Percentiles rank a stretch among this genome's conserved stretches.
Evolutionary conservation across 106 monocot species (phyloP).

Genomic region (Posidonia australis): DNA sequence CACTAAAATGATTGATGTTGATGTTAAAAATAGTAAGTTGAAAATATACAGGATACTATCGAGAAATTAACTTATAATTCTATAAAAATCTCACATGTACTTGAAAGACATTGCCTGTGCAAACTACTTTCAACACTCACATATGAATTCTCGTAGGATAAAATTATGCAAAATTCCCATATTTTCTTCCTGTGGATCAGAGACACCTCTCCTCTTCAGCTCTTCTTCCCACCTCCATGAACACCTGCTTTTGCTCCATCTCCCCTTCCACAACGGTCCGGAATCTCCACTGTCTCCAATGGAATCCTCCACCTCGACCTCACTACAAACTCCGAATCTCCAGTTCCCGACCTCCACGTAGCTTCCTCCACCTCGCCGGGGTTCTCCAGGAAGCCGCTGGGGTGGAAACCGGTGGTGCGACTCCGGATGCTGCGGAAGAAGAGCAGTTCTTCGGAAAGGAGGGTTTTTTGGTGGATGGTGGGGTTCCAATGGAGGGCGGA

Average conservation of each 20-base stretch:
- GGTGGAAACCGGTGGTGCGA: background rate
- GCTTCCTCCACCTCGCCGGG: background rate
- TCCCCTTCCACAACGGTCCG: background rate
- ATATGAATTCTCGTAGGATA: no score
- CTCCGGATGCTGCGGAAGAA: background rate
- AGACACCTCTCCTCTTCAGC: no score
- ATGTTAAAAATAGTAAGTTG: no score
- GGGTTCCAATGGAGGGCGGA: background rate
- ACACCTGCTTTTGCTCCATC: background rate
- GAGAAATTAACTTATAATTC: no score
- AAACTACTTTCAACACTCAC: no score
- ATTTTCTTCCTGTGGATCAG: no score
- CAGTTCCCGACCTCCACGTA: background rate
- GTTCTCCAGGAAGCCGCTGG: conserved; percentile 4
- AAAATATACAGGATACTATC: no score
- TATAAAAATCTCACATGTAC: no score
- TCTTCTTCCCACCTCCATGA: background rate
- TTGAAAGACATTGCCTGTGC: no score
- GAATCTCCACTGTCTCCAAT: background rate
- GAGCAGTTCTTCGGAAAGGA: background rate
- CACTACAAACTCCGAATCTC: background rate
- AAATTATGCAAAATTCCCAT: no score
- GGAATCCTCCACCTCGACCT: background rate
- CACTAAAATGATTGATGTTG: no score
- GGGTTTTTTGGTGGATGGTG: background rate